Evolutionary conservation across 179 eudicot species (phyloP), one percentile per base, ranked within the genome.

Genomic region (Pouteria campechiana): DNA sequence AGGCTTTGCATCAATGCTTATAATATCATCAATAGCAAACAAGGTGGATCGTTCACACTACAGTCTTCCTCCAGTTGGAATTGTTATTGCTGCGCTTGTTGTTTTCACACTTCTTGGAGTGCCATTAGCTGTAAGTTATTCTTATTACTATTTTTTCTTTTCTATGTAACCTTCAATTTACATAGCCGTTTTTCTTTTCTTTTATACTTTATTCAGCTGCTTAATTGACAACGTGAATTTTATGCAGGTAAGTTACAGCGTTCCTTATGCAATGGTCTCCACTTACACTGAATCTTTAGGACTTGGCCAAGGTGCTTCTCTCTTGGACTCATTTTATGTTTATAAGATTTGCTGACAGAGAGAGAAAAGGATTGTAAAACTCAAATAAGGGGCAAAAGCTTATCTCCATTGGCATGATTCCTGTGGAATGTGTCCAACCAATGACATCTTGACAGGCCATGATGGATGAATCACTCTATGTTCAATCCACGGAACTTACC

Each of bases 181-280:
- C 29, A 27, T 17, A 6, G 11, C 11, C 9, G 10, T 39, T 15
- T 9, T 2, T 2, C n/a, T n/a, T n/a, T n/a, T n/a, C n/a, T n/a
- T n/a, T n/a, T n/a, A n/a, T n/a, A n/a, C n/a, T n/a, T n/a, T 25
- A 36, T 27, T 53, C 12, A 22, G 18, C 36, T 54, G 18, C 28
- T 8, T 18, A 14, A 27, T 37, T n/a, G 2, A n/a, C n/a, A n/a
- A n/a, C n/a, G n/a, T n/a, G n/a, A n/a, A n/a, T 20, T 28, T 8
- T 32, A 36, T 80, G 68, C 83, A 87, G 99, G 74, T 92, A 47
- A 92, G 96, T 39, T 92, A 87, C 40, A 92, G 99, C 55, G 84
- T 92, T 16, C 99, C 99, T 4, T 92, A 92, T 68, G 99, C 99
- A 33, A 55, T 92, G 69, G 52, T 92, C 48, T 73, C 99, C 21